Percentiles rank a stretch among this genome's conserved stretches.
These are phyloP conservation scores for Hibiscus syriacus DNA, from an alignment of 345 rosid genomes.

Conservation along the genomic window DNA sequence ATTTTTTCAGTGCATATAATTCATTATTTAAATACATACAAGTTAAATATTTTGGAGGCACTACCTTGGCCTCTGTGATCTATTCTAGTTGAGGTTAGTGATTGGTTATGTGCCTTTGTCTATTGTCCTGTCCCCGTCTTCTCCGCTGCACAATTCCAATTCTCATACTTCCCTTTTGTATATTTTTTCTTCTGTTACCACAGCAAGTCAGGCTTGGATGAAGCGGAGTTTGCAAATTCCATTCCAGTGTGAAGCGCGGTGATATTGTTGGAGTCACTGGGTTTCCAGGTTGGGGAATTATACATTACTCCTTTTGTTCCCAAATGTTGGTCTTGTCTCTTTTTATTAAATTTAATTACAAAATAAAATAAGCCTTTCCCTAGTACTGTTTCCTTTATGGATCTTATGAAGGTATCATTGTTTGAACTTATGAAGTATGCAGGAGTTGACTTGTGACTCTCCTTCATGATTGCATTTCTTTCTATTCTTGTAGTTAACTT, in stretches of 20 bases:
- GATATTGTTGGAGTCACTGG: slow-evolving; percentile 90
- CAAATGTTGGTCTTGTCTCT: not conserved
- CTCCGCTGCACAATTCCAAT: not conserved
- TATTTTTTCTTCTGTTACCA: not conserved
- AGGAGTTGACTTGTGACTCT: no score
- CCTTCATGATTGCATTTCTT: no score
- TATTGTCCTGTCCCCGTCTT: not conserved
- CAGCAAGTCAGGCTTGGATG: slow-evolving; percentile 78
- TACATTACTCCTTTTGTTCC: not conserved
- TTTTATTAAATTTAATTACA: not conserved
- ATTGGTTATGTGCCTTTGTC: not conserved
- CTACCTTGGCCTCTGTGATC: not conserved
- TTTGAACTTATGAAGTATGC: no score
- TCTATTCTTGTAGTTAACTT: not conserved
- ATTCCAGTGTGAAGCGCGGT: slow-evolving; percentile 73
- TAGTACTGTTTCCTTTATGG: no score
- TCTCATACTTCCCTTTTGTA: not conserved
- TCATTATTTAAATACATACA: not conserved
- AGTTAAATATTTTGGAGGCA: not conserved
- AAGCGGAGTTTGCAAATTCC: slow-evolving; percentile 64
- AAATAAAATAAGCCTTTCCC: not conserved
- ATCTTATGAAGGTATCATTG: no score
- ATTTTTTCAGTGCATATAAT: not conserved
- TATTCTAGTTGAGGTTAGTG: not conserved
- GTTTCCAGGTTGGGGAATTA: slow-evolving; percentile 70